Conservation (phyloP, 139 green algal species). For the Mesotaenium endlicherianum region DNA sequence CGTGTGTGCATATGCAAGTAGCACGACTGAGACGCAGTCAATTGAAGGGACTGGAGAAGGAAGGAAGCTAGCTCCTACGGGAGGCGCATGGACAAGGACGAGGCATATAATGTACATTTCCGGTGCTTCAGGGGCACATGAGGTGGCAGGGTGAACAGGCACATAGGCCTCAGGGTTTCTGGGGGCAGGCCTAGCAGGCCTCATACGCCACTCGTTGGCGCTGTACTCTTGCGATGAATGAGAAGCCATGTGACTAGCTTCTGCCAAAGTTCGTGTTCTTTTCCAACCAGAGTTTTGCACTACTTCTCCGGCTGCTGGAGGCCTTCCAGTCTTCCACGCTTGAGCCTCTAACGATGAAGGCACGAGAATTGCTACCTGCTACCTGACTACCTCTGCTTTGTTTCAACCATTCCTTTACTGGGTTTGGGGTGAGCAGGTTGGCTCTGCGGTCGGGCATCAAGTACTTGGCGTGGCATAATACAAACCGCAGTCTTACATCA, state of each 20-base stretch:
- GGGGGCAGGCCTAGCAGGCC: no score
- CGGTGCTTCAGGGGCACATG: no score
- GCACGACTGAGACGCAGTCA: no score
- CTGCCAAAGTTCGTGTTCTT: background rate
- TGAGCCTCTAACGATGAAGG: background rate
- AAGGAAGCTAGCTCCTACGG: no score
- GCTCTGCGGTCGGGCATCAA: slow-evolving; percentile 13
- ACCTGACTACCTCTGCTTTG: background rate
- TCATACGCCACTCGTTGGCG: no score
- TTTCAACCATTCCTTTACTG: background rate
- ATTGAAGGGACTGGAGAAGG: no score
- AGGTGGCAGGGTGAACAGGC: no score
- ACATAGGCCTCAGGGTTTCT: no score
- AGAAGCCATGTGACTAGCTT: background rate
- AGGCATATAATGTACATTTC: no score
- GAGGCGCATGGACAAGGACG: no score
- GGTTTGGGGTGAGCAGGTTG: background rate
- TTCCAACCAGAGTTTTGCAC: background rate
- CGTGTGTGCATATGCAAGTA: no score
- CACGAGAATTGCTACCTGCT: background rate
- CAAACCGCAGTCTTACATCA: background rate
- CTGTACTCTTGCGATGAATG: no score
- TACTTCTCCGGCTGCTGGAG: background rate
- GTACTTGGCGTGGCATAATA: slow-evolving; percentile 34
- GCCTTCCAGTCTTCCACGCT: background rate